Evolutionary conservation across 441 rosid species (phyloP), one percentile per base, ranked within the genome.

Genomic region (Pelargonium australe): DNA sequence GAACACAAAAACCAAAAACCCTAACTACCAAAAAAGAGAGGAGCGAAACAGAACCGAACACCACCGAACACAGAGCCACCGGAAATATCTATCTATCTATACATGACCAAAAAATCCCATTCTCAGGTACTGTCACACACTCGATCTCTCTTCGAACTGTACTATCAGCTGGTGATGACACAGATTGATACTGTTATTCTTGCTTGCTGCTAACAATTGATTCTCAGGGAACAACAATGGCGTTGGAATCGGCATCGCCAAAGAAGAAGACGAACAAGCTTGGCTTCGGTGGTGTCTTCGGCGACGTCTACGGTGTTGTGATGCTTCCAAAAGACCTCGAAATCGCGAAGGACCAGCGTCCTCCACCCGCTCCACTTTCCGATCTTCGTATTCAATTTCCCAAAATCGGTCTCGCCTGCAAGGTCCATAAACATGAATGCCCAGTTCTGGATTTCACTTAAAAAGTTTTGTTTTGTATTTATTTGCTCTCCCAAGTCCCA

Each of bases 251-350:
- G 60, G 55, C 55, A n/a, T n/a, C 55, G 55, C 13, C 55, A n/a
- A 47, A 47, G 55, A 47, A 47, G 55, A 47, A 47, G 55, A 47
- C 40, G 40, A 34, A 5, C 40, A 34, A 34, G 55, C 55, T 12
- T 47, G 60, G 60, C 60, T 53, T 53, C 60, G 60, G 60, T 14
- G 60, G 60, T 53, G 23, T 53, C 23, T 53, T 53, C 60, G 60
- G 60, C 60, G 60, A 53, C 60, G 19, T 53, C 10, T 53, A 2
- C 60, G 60, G 60, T 1, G 60, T 53, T 7, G 10, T n/a, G 2
- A 14, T 53, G 60, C 60, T 53, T 53, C 60, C 60, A 7, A 53
- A 53, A 53, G 20, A 14, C 19, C 20, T 53, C 60, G 60, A 14
- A 5, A 14, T 14, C 20, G 20, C 16, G 14, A 53, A 16, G 19